Evolutionary conservation across 164 flowering plant species (phyloP).

Genomic region (Umbellularia californica): DNA sequence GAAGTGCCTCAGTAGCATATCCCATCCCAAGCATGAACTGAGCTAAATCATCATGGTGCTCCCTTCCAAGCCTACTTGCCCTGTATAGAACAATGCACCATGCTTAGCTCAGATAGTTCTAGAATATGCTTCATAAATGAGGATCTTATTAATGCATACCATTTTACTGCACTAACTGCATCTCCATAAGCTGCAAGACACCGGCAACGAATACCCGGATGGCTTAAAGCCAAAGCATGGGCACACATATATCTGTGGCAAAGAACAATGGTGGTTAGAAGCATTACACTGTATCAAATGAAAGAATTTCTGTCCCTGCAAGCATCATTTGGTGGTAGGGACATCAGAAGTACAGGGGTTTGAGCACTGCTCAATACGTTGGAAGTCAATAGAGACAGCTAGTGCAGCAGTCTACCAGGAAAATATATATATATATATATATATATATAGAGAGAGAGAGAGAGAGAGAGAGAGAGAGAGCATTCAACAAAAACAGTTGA

Average conservation of each 20-base stretch:
- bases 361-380: too few species aligned
- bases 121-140: background rate
- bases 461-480: background rate
- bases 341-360: too few species aligned
- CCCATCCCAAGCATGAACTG: conserved; percentile 99
- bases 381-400: too few species aligned
- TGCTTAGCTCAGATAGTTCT: background rate
- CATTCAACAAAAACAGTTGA: background rate
- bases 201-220: conserved; percentile 98
- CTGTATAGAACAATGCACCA: conserved; percentile 31
- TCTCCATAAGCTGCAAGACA: conserved; percentile 99
- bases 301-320: too few species aligned
- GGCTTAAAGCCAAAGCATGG: conserved; percentile 90
- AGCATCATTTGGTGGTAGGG: too few species aligned
- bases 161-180: conserved; percentile 98
- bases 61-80: conserved; percentile 99
- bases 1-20: conserved; percentile 97
- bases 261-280: background rate
- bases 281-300: too few species aligned
- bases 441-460: too few species aligned
- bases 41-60: conserved; percentile 98
- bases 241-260: conserved; percentile 85
- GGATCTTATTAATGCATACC: conserved; percentile 31
- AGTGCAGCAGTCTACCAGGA: too few species aligned
- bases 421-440: too few species aligned